These are phyloP conservation scores for Aspergillus sergii DNA, from an alignment of 2,329 filamentous ascomycete species.

Conservation along the genomic window DNA sequence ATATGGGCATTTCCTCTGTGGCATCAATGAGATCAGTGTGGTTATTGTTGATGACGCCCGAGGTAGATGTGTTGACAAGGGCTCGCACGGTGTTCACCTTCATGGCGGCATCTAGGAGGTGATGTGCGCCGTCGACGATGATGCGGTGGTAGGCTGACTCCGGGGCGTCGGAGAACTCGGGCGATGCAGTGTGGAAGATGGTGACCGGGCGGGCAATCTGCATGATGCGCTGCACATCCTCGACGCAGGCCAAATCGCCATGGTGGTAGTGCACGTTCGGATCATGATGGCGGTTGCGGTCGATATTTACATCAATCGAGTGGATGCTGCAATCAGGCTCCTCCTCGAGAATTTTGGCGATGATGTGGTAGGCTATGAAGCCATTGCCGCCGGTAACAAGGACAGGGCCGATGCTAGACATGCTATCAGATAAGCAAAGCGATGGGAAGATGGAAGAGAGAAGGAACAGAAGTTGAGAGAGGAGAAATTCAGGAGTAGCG, in stretches of 20 bases:
- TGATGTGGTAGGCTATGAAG: constrained; percentile 14
- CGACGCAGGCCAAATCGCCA: constrained; percentile 1
- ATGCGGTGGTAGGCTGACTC: not conserved
- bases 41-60: constrained; percentile 12
- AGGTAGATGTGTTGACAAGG: constrained; percentile 10
- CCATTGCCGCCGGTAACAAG: constrained; percentile 14
- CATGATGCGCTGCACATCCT: constrained; percentile 9
- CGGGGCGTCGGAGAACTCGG: constrained; percentile 10
- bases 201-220: not conserved
- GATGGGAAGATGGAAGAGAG: not conserved
- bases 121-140: constrained; percentile 2
- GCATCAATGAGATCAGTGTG: constrained; percentile 8
- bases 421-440: not conserved
- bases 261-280: constrained; percentile 7
- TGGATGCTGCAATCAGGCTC: constrained; percentile 8
- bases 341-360: constrained; percentile 6
- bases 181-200: constrained; percentile 13
- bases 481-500: not conserved
- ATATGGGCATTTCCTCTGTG: constrained; percentile 3
- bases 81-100: constrained; percentile 1
- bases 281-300: constrained; percentile 1
- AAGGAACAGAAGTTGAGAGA: not conserved
- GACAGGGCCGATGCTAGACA: constrained; percentile 4
- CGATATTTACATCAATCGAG: not conserved
- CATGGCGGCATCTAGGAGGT: not conserved